Base-by-base conservation (phyloP, 2,329 filamentous ascomycete genomes). In the Emydomyces testavorans region DNA sequence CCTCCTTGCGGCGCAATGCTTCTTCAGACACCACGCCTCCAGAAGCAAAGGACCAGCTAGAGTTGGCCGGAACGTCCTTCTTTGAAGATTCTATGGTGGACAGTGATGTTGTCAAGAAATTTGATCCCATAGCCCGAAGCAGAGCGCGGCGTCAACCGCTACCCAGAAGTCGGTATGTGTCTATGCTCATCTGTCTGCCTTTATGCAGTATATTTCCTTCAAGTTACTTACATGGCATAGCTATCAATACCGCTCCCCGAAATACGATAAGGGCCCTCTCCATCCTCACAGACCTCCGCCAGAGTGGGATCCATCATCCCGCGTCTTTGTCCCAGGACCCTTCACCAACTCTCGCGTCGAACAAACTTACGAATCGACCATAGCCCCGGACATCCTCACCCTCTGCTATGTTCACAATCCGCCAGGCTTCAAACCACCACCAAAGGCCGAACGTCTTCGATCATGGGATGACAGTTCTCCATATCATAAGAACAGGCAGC, bases 241-340 rank as follows among this genome's bases (percentile, higher is more conserved):
- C 75, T 98, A 96, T 71, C 85, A 94, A 68, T 96, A 84, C 68
- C 87, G 89, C 55, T 83, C 90, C 43, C 92, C 92, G 54, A 92
- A 90, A 71, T 98, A 89, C 76, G 82, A 94, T 67, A 85, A 90
- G 60, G 92, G 92, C 49, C 89, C 89, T 54, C 75, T 96, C 20
- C 89, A 96, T 64, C 92, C 92, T 43, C 80, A 95, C 60, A 87
- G 94, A 70, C 85, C 87, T 50, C 90, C 87, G n/a, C 76, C 80
- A 32, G 77, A 81, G 44, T 92, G 89, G 53, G 85, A 95, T 60
- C 89, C 89, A 0, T 77, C 83, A 23, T 94, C 92, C 50, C 83
- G 92, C 62, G 75, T 87, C 62, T 98, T 92, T 65, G 74, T 85
- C 21, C 89, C 92, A 0, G 92, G 92, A 0, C 92, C 92, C 1